Conservation (phyloP, 1,284 basidiomycete genomes). For the Sporisorium scitamineum region DNA sequence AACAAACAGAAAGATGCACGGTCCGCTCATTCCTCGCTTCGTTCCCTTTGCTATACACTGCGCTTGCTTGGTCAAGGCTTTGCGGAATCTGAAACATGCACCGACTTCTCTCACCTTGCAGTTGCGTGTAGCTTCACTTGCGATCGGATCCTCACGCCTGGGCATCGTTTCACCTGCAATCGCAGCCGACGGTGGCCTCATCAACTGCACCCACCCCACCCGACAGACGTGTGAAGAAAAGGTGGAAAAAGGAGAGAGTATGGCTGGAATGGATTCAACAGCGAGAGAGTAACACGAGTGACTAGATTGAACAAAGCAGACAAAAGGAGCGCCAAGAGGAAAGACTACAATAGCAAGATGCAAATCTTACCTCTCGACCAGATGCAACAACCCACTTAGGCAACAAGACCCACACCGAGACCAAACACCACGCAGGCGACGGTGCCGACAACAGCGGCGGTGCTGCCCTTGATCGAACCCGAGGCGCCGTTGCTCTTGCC, state of each 20-base stretch:
- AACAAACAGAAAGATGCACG: background rate
- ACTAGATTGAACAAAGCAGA: background rate
- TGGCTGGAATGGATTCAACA: background rate
- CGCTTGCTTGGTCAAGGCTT: no score
- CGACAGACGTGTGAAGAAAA: background rate
- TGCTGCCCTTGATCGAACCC: constrained; percentile 5
- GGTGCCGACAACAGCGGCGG: constrained; percentile 22
- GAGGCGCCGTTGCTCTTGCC: constrained; percentile 21
- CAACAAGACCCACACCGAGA: constrained; percentile 27
- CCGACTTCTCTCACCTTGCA: background rate
- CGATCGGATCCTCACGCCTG: background rate
- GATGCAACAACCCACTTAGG: background rate
- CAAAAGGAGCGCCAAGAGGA: background rate
- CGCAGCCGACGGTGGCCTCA: no score
- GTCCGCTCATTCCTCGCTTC: no score
- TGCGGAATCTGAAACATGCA: background rate
- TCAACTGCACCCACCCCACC: background rate
- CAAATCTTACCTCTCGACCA: no score
- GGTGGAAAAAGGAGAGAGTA: background rate
- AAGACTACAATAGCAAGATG: no score
- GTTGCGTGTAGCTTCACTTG: no score
- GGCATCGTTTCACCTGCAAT: background rate
- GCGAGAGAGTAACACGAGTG: background rate
- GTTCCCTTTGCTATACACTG: no score
- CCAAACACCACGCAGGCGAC: constrained; percentile 30